Conservation (phyloP, 805 yeast species). For the Zygosaccharomyces bailii region DNA sequence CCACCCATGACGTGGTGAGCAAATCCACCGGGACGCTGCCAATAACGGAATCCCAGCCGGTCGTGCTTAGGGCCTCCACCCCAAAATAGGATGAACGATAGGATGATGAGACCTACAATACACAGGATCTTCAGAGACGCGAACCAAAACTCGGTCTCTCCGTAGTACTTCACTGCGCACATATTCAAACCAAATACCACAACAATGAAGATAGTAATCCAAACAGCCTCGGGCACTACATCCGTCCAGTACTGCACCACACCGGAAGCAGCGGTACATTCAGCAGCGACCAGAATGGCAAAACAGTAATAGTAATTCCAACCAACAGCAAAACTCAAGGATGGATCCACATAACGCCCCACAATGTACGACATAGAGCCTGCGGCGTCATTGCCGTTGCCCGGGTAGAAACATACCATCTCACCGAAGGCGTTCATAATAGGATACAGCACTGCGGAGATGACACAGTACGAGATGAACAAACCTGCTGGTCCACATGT, state of each 20-base stretch:
- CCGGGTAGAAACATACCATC: conserved; percentile 59
- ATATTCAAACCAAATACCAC: conserved; percentile 46
- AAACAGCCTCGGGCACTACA: conserved; percentile 52
- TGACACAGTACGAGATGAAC: conserved; percentile 57
- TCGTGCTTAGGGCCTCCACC: conserved; percentile 50
- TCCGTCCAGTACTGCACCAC: conserved; percentile 61
- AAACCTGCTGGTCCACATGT: conserved; percentile 73
- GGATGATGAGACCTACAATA: conserved; percentile 44
- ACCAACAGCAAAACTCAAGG: conserved; percentile 59
- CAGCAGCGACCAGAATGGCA: conserved; percentile 52
- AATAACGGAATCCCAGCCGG: conserved; percentile 63
- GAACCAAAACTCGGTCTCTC: conserved; percentile 40
- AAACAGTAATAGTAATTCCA: conserved; percentile 54
- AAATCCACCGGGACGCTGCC: conserved; percentile 61
- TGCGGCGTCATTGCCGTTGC: conserved; percentile 44
- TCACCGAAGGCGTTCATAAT: conserved; percentile 66
- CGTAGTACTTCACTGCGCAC: conserved; percentile 50
- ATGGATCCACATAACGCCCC: conserved; percentile 55
- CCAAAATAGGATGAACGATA: conserved; percentile 46
- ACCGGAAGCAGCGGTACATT: conserved; percentile 62
- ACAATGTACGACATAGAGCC: conserved; percentile 60
- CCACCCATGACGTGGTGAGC: conserved; percentile 49
- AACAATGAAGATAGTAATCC: conserved; percentile 53
- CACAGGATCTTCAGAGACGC: conserved; percentile 45
- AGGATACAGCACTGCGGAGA: conserved; percentile 61